Evolutionary conservation across 2,329 filamentous ascomycete species (phyloP).

Genomic region (Fusarium sulawesiense): DNA sequence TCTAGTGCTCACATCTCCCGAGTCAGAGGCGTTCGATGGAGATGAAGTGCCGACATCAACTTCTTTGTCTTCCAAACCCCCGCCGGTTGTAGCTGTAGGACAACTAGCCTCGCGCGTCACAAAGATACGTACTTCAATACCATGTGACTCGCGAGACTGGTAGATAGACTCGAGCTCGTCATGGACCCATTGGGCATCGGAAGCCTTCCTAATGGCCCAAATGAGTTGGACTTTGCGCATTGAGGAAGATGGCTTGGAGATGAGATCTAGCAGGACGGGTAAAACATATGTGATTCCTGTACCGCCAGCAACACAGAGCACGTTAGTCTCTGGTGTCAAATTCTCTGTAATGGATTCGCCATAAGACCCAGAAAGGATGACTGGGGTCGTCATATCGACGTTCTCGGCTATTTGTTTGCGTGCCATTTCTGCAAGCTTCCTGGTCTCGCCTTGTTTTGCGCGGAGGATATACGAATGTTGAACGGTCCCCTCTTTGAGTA

Average conservation of each 20-base stretch:
- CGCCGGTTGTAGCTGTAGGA: rapidly evolving
- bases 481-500: not conserved
- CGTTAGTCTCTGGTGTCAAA: not conserved
- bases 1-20: rapidly evolving
- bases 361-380: not conserved
- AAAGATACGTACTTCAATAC: not conserved
- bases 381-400: rapidly evolving
- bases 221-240: not conserved
- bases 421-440: not conserved
- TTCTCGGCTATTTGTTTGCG: not conserved
- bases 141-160: not conserved
- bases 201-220: not conserved
- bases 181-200: not conserved
- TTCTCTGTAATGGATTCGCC: not conserved
- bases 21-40: rapidly evolving
- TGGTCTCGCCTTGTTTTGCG: not conserved
- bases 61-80: rapidly evolving
- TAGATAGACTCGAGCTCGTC: not conserved
- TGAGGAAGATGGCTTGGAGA: rapidly evolving
- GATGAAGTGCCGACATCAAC: not conserved
- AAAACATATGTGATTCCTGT: not conserved
- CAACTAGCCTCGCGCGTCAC: not conserved
- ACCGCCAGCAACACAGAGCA: not conserved
- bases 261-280: not conserved
- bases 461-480: not conserved